Evolutionary conservation across 306 rosid genomes (phyloP), one percentile per base, ranked within the genome.

Genomic region (Mimosa bimucronata): DNA sequence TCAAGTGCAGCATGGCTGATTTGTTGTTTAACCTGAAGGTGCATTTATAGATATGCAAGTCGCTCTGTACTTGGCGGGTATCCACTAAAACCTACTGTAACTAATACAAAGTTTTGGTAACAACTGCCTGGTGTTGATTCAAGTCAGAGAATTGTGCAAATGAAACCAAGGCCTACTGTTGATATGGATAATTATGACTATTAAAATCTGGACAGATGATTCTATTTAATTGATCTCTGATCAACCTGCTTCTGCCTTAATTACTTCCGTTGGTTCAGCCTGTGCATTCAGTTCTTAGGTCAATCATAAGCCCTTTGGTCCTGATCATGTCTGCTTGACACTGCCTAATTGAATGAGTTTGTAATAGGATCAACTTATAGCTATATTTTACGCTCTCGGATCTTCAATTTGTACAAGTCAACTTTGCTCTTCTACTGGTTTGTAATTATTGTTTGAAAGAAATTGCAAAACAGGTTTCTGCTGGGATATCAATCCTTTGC

Each of bases 271-370:
- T n/a, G 66, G 28, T 67, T 52, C 30, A 40, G 58, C 67, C 50
- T 37, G 23, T 52, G 46, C 61, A 28, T 23, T 16, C 34, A 21
- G 52, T 68, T 23, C 53, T 67, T 38, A 10, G 31, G 31, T 68
- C 73, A 68, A 68, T 41, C 6, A 4, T 68, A 68, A 68, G 73
- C 73, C 53, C 48, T 46, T 46, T 23, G 31, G 50, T 68, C 34
- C 53, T 0, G 53, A 42, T 41, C 23, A 7, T 21, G 53, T 68
- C 53, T 12, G 45, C 73, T 68, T 41, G 30, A 38, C 48, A 9
- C 48, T 38, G 23, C 73, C 45, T 80, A 19, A 72, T 45, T 76
- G 34, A 76, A 66, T 57, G 80, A 72, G 53, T 72, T 64, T 84
- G 68, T 72, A 42, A 46, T 73, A 57, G 38, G 41, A 46, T 45